Evolutionary conservation across 192 early-diverging fungal genomes (phyloP), one percentile per base, ranked within the genome.

Genomic region (Linderina pennispora): DNA sequence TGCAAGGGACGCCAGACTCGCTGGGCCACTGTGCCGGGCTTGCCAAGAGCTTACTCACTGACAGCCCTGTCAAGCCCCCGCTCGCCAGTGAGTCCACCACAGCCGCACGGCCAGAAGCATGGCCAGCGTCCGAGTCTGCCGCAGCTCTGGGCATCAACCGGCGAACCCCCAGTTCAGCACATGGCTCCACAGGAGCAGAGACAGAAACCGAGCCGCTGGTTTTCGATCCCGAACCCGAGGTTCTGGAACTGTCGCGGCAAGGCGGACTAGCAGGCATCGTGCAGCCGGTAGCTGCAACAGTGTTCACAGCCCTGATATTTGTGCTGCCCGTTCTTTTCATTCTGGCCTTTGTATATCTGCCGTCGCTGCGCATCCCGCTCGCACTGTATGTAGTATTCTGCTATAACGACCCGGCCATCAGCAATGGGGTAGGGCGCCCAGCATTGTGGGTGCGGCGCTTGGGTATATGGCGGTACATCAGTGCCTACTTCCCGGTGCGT

Each of bases 401-500:
- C 45, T 71, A 50, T 23, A 8, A 59, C 17, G 67, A 71, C 45
- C 67, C 67, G n/a, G 47, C 67, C 21, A 43, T 58, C 14, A 39
- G 50, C 23, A 58, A 63, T 23, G 67, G 67, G 17, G 43, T 63
- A 6, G 89, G 85, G 2, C 73, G 91, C 17, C 67, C 66, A 4
- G 58, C 79, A 18, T 37, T 76, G 36, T 77, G 69, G 66, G 45
- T 81, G 18, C 68, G 88, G 8, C 49, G 56, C 7, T 58, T 77
- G 47, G 18, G 40, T 3, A 23, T 81, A 20, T 97, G 94, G 91
- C 74, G 63, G 32, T 87, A 89, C 65, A 81, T 89, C 55, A 79
- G 78, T 23, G 82, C 85, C 31, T 91, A 88, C 55, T 94, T 90
- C 48, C 88, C 90, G 0, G 80, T 87, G 40, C 69, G 70, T 1